Evolutionary conservation across 495 filamentous ascomycete genomes (phyloP).

Genomic region (Neurospora sp.): DNA sequence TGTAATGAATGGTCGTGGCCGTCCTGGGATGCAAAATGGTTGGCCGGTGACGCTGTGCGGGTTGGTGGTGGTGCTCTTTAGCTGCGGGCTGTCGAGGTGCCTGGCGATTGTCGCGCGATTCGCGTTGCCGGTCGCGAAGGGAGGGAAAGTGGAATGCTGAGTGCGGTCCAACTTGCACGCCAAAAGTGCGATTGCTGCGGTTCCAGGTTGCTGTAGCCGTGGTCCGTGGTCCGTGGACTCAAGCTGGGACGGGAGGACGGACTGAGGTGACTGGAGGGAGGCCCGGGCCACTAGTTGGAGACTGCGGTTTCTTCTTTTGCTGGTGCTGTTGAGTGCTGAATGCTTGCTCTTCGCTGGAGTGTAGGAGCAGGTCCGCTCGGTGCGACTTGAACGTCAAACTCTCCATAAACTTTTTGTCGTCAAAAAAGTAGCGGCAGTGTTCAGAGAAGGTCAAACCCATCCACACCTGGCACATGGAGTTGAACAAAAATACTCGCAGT

Average conservation of each 20-base stretch:
- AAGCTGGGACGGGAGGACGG: background rate
- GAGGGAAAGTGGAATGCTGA: conserved; percentile 9
- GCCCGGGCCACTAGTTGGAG: background rate
- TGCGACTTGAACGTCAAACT: conserved; percentile 2
- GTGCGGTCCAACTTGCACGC: conserved; percentile 2
- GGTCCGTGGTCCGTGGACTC: background rate
- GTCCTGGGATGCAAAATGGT: conserved; percentile 9
- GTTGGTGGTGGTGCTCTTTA: conserved; percentile 7
- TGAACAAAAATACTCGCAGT: background rate
- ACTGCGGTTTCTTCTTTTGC: background rate
- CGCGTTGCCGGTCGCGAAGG: conserved; percentile 25
- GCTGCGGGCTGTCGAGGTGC: conserved; percentile 9
- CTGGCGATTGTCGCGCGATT: conserved; percentile 32
- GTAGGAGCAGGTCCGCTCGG: background rate
- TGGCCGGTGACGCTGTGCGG: conserved; percentile 11
- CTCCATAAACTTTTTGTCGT: conserved; percentile 20
- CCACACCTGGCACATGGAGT: background rate
- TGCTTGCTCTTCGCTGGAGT: conserved; percentile 2
- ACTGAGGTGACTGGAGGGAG: background rate
- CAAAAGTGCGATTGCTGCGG: background rate
- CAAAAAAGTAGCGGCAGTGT: background rate
- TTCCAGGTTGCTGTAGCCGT: background rate
- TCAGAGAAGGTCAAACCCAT: background rate
- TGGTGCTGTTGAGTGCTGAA: background rate
- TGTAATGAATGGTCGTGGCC: conserved; percentile 6